Evolutionary conservation across 2,329 filamentous ascomycete species (phyloP).

Genomic region (Rutstroemia sp.): DNA sequence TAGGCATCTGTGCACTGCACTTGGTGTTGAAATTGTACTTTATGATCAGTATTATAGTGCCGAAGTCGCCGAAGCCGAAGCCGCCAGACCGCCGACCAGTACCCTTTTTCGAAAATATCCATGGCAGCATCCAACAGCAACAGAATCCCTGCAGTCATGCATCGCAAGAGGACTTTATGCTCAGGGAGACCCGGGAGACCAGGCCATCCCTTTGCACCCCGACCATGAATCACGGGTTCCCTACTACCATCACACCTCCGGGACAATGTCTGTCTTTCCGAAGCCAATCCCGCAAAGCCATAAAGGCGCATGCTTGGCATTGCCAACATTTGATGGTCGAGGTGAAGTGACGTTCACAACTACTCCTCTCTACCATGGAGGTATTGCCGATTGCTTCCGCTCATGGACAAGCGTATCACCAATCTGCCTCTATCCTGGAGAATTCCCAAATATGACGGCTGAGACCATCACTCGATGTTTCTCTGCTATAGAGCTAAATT

Average conservation of each 20-base stretch:
- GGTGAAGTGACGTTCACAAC: conserved; percentile 50
- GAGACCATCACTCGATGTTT: not conserved
- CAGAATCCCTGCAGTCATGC: not conserved
- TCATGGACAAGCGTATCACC: conserved; percentile 52
- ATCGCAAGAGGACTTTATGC: not conserved
- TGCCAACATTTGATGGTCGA: conserved; percentile 35
- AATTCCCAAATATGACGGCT: conserved; percentile 32
- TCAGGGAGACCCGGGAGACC: not conserved
- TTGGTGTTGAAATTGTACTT: not conserved
- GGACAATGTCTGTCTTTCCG: conserved; percentile 54
- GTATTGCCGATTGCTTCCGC: conserved; percentile 53
- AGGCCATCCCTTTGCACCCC: not conserved
- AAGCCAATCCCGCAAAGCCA: conserved; percentile 56
- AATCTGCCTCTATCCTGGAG: conserved; percentile 57
- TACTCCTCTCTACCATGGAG: conserved; percentile 59
- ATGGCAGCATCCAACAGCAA: not conserved
- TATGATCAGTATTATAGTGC: not conserved
- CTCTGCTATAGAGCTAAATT: not conserved
- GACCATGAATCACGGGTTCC: not conserved
- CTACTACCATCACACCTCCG: conserved; percentile 47
- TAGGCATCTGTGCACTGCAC: not conserved
- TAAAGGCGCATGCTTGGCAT: conserved; percentile 44
- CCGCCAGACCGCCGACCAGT: not conserved
- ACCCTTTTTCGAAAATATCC: not conserved
- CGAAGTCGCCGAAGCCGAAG: not conserved